Percentiles rank a stretch among this genome's conserved stretches.
Conservation (phyloP, 306 rosid genomes). For the Cucumis melo region DNA sequence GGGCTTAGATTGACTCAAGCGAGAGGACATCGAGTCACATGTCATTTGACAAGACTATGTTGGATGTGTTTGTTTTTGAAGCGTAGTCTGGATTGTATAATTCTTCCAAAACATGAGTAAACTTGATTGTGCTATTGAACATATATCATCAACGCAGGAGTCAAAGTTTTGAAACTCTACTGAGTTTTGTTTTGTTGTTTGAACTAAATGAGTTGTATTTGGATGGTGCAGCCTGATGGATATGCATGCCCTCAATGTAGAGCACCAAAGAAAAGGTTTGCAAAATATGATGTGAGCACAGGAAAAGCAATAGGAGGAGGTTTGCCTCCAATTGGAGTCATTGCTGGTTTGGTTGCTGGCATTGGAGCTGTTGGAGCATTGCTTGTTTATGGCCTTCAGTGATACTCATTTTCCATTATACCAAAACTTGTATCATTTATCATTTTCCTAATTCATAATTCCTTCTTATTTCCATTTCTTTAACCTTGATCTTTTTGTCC, state of each 20-base stretch:
- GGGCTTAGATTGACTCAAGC: neutral
- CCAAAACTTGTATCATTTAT: neutral
- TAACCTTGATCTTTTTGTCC: neutral
- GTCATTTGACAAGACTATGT: neutral
- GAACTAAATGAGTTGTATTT: neutral
- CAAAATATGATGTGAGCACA: slow-evolving; percentile 61
- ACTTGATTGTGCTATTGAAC: neutral
- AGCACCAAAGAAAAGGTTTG: slow-evolving; percentile 93
- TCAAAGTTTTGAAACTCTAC: no score
- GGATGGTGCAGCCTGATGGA: slow-evolving; percentile 42
- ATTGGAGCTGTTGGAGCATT: slow-evolving; percentile 77
- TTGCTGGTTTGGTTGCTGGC: slow-evolving; percentile 72
- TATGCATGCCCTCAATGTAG: slow-evolving; percentile 79
- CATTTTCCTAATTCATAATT: neutral
- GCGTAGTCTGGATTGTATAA: neutral
- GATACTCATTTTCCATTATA: neutral
- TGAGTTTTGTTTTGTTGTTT: no score
- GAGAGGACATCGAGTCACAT: neutral
- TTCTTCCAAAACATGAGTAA: neutral
- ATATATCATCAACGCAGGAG: neutral
- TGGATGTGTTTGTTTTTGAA: neutral
- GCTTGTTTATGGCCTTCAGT: slow-evolving; percentile 96
- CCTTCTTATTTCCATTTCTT: neutral
- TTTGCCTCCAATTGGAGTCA: slow-evolving; percentile 88
- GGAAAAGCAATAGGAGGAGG: slow-evolving; percentile 79